Percentiles rank a stretch among this genome's conserved stretches.
These are phyloP conservation scores for Magnusiomyces suaveolens DNA, from an alignment of 1,139 yeast species.

Conservation along the genomic window DNA sequence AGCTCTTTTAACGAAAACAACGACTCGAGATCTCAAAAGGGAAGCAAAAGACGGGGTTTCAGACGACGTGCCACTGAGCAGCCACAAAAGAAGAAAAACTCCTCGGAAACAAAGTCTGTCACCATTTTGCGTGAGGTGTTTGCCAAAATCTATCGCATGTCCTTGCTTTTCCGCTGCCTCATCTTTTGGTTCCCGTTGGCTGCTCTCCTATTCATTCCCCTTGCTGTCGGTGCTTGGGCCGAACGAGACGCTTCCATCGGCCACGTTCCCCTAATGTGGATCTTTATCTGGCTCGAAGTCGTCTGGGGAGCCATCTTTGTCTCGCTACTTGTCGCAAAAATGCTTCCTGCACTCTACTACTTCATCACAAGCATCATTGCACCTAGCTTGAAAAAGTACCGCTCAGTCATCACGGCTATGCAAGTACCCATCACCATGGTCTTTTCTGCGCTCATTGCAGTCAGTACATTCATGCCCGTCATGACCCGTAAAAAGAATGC, in stretches of 20 bases:
- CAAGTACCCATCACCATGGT: constrained; percentile 32
- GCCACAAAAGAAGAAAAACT: constrained; percentile 5
- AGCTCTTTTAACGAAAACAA: background rate
- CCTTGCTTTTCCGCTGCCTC: constrained; percentile 30
- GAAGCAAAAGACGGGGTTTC: constrained; percentile 4
- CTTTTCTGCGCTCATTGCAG: constrained; percentile 30
- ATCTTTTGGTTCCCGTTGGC: constrained; percentile 36
- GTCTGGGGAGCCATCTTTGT: constrained; percentile 36
- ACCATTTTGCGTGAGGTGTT: constrained; percentile 23
- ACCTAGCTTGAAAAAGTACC: constrained; percentile 31
- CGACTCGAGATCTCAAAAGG: constrained; percentile 9
- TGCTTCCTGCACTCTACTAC: constrained; percentile 27
- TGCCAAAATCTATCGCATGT: constrained; percentile 22
- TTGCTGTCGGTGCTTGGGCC: constrained; percentile 35
- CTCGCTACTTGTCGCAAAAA: constrained; percentile 30
- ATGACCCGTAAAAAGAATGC: constrained; percentile 28
- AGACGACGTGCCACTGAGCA: constrained; percentile 15
- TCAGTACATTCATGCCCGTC: constrained; percentile 34
- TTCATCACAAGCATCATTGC: constrained; percentile 29
- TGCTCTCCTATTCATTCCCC: constrained; percentile 31
- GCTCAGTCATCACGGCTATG: constrained; percentile 31
- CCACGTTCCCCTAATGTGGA: constrained; percentile 32
- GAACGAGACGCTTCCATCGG: constrained; percentile 28
- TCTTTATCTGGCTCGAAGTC: constrained; percentile 37
- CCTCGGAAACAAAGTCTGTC: constrained; percentile 16